Percentiles rank a stretch among this genome's conserved stretches.
Conservation (phyloP, 73 alveolate species). For the Paraurostyla sp. region DNA sequence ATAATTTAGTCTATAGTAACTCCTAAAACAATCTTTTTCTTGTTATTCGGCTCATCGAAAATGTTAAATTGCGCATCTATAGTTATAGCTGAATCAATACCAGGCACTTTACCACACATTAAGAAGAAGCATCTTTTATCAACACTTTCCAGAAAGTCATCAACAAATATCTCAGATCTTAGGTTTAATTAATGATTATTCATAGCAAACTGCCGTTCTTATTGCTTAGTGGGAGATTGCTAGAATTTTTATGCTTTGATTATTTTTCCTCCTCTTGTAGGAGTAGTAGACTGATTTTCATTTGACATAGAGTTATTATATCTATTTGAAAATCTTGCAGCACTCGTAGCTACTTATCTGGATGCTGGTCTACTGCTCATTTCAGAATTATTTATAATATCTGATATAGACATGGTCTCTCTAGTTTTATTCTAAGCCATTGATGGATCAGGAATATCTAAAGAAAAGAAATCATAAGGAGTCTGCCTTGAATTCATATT, state of each 20-base stretch:
- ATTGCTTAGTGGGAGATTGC: constrained; percentile 11
- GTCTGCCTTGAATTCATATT: not conserved
- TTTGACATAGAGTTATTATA: constrained; percentile 1
- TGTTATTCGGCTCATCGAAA: constrained; percentile 48
- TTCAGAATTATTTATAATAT: not conserved
- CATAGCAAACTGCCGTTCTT: constrained; percentile 15
- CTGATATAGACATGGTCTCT: constrained; percentile 34
- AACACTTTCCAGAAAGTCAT: constrained; percentile 40
- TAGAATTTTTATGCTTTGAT: constrained; percentile 33
- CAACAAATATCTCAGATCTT: constrained; percentile 39
- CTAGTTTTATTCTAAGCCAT: constrained; percentile 38
- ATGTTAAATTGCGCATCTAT: constrained; percentile 3
- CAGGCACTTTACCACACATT: constrained; percentile 26
- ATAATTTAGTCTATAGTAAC: not conserved
- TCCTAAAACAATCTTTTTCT: not conserved
- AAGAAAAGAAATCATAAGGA: constrained; percentile 35
- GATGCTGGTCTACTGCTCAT: not conserved
- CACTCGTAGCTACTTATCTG: not conserved
- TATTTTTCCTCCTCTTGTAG: constrained; percentile 7
- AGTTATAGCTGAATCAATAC: not conserved
- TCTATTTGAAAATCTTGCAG: not conserved
- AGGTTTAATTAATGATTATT: not conserved
- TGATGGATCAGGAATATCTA: constrained; percentile 37
- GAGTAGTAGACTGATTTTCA: not conserved
- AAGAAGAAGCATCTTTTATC: constrained; percentile 47